These are phyloP conservation scores for Scheffersomyces stambukii DNA, from an alignment of 1,139 yeast genomes.

Conservation along the genomic window DNA sequence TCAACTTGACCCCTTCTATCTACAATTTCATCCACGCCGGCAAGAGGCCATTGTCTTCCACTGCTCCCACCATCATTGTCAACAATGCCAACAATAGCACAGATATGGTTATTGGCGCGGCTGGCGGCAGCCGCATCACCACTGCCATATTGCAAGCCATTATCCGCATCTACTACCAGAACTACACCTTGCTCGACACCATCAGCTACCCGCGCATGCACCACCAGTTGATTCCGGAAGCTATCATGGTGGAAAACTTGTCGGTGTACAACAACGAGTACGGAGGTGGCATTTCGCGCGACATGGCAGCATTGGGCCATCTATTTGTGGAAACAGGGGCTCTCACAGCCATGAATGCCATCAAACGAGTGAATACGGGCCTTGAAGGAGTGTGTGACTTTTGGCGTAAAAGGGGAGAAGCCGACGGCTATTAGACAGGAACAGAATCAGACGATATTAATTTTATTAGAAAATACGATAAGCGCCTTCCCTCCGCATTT, in stretches of 20 bases:
- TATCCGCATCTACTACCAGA: slow-evolving; percentile 56
- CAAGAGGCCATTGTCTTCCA: slow-evolving; percentile 82
- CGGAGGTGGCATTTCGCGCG: slow-evolving; percentile 9
- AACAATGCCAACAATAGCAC: slow-evolving; percentile 44
- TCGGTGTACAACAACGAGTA: slow-evolving; percentile 27
- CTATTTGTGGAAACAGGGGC: slow-evolving; percentile 31
- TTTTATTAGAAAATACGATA: no score
- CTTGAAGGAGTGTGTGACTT: slow-evolving; percentile 40
- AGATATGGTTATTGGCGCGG: slow-evolving; percentile 79
- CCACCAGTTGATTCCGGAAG: slow-evolving; percentile 83
- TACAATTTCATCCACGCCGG: slow-evolving; percentile 72
- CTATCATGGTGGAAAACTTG: slow-evolving; percentile 53
- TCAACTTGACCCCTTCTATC: slow-evolving; percentile 74
- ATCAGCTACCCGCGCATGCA: slow-evolving; percentile 80
- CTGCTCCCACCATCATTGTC: slow-evolving; percentile 69
- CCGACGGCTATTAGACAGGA: slow-evolving; percentile 33
- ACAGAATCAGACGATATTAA: no score
- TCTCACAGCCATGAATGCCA: slow-evolving; percentile 42
- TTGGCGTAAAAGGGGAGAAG: slow-evolving; percentile 43
- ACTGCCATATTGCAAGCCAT: slow-evolving; percentile 82
- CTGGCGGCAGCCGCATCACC: slow-evolving; percentile 91
- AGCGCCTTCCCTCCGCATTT: no score
- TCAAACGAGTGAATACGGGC: slow-evolving; percentile 17
- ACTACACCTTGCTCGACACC: slow-evolving; percentile 57
- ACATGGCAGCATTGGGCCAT: slow-evolving; percentile 24